Evolutionary conservation across 768 basidiomycete species (phyloP), one percentile per base, ranked within the genome.

Genomic region (Mycena polygramma): DNA sequence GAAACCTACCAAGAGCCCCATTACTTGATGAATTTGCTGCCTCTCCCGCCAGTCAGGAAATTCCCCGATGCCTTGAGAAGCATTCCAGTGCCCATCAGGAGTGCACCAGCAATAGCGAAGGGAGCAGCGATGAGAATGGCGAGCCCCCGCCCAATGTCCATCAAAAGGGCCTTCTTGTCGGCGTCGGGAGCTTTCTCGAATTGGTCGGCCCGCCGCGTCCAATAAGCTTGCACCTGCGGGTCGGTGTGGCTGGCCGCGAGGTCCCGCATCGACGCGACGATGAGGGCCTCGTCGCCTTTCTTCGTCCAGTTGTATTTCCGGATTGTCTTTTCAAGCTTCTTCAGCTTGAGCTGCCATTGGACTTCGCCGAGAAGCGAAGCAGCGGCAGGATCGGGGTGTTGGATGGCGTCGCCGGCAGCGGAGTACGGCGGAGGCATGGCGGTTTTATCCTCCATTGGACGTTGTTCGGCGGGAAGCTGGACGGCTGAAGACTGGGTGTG

Each of bases 301-400:
- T 54, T 57, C 41, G 49, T 59, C 66, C 68, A 66, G 51, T 69
- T 73, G 72, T 70, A 73, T 57, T 70, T 70, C 39, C 64, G 55
- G 53, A 70, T 60, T 66, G 57, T 67, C 22, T 35, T 36, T 45
- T 70, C 55, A 1, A 70, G 73, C 46, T 26, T 57, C 36, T 59
- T 51, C 41, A 71, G 37, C 55, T 70, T 70, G 17, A 17, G 30
- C 51, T 67, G 20, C 69, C 68, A 70, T 55, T 73, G 57, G 19
- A 8, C 61, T 8, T 73, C 72, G 26, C 35, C 60, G 55, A 55
- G 41, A 11, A 41, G 15, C 10, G 41, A 39, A 13, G 39, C 7
- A 39, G 13, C 39, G 39, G 7, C 39, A 39, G 39, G 13, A 39
- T 39, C 7, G 7, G 7, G 39, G 39, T 39, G 7, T 39, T 13